Evolutionary conservation across 2,329 filamentous ascomycete genomes (phyloP), one percentile per base, ranked within the genome.

Genomic region (Monilinia fructigena): DNA sequence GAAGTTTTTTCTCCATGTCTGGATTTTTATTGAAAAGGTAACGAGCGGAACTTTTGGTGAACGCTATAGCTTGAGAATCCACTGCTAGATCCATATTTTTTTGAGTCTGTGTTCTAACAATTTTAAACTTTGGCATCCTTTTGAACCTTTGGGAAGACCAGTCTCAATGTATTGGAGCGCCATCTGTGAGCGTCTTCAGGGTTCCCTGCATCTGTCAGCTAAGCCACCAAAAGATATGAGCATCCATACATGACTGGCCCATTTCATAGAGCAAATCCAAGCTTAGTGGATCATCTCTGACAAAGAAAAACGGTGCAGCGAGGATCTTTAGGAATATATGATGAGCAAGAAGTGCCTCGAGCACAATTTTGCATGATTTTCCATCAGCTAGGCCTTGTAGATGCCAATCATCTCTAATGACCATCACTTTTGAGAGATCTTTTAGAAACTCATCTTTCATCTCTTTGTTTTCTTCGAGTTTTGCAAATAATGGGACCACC

Each of bases 121-220:
- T 26, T 11, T 58, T 52, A 18, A 18, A 63, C 14, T 1, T 66
- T 6, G 16, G 16, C 64, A 65, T 72, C 52, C 1, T 10, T 4
- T 8, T 42, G 26, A 31, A 6, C 40, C 23, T 53, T 53, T 23
- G 65, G 56, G 6, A 2, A 55, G 23, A 65, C 42, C 4, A 61
- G 20, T 38, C 59, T 58, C 12, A 69, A 14, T 12, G 68, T 71
- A 59, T 71, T 63, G 45, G 68, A 69, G 5, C 70, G 69, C 68
- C 70, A 72, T 14, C 26, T 63, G 65, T 72, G 64, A 2, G 70
- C 68, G 35, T 71, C 68, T 68, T 63, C 12, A 14, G 50, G 26
- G 50, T 61, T 71, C 63, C 63, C 69, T 72, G 42, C 3, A 1
- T 16, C 1, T n/a, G 26, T 47, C 31, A 59, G 55, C 55, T n/a